Evolutionary conservation across 2,329 filamentous ascomycete species (phyloP), one percentile per base, ranked within the genome.

Genomic region (Fusarium miscanthi): DNA sequence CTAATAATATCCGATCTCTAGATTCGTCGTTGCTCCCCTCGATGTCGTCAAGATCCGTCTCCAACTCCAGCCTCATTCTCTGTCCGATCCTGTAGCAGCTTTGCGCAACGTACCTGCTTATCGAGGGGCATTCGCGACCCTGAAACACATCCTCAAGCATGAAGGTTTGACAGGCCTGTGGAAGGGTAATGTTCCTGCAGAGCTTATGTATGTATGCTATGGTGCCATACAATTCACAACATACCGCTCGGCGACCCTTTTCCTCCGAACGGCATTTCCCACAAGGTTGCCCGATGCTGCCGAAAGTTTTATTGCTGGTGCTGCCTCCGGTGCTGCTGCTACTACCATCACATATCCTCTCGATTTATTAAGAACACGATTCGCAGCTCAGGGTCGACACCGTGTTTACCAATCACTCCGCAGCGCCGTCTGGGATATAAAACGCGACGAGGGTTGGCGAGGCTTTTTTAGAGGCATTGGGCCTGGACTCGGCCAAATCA

Each of bases 11-110:
- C 4, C 53, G 27, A 19, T 12, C 57, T 38, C 76, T 45, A 94
- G 93, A 80, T 98, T 99, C 86, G 90, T 96, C 79, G 92, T 98
- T 80, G 94, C 96, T 23, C 96, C 96, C 59, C 92, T 99, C 74
- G 96, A 99, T 82, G 96, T 99, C 71, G 91, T 98, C 84, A 98
- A 99, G 86, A 99, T 99, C 83, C 93, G 96, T 51, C 91, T 98
- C 49, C 96, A 99, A 81, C 90, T 99, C 23, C 96, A 98, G 82
- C 90, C 93, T 48, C 93, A 97, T 84, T 94, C 94, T 53, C 89
- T 93, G 67, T 92, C 92, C 76, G 92, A 95, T 78, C 92, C 94
- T 5, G 82, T 90, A 14, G 87, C 90, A 49, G 86, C 91, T 46
- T 86, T 89, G 71, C 84, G 84, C 72, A 72, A 84, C 66, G 80